Evolutionary conservation across 2,329 filamentous ascomycete species (phyloP).

Genomic region (Cladosporium velox): DNA sequence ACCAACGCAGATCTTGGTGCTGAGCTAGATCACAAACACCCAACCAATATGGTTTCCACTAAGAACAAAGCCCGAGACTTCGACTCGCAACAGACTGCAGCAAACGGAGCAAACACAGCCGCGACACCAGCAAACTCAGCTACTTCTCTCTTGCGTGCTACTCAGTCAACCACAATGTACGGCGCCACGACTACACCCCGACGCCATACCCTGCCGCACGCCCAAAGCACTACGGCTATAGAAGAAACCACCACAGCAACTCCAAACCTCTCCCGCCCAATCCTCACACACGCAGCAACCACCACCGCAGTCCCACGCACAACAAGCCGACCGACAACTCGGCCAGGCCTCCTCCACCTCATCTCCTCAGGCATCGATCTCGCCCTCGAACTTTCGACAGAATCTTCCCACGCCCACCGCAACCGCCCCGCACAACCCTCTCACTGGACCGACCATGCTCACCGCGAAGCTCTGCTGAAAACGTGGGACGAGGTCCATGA

Average conservation of each 20-base stretch:
- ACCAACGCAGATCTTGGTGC: neutral
- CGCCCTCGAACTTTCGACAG: constrained; percentile 29
- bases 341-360: constrained; percentile 10
- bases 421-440: constrained; percentile 28
- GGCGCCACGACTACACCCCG: neutral
- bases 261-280: neutral
- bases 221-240: neutral
- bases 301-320: neutral
- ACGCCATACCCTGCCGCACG: neutral
- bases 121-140: neutral
- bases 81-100: neutral
- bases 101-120: neutral
- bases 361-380: neutral
- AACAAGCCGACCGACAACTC: neutral
- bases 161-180: neutral
- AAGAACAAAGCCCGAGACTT: neutral
- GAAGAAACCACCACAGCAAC: neutral
- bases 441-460: constrained; percentile 31
- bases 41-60: neutral
- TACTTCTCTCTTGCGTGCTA: neutral
- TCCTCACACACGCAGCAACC: neutral
- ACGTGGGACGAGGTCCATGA: constrained; percentile 32
- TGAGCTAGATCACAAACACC: neutral
- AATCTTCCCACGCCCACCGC: constrained; percentile 24
- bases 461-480: constrained; percentile 27